phyloP scores from a whole-genome alignment of 768 basidiomycete genomes.

The Pulveroboletus sp. region DNA sequence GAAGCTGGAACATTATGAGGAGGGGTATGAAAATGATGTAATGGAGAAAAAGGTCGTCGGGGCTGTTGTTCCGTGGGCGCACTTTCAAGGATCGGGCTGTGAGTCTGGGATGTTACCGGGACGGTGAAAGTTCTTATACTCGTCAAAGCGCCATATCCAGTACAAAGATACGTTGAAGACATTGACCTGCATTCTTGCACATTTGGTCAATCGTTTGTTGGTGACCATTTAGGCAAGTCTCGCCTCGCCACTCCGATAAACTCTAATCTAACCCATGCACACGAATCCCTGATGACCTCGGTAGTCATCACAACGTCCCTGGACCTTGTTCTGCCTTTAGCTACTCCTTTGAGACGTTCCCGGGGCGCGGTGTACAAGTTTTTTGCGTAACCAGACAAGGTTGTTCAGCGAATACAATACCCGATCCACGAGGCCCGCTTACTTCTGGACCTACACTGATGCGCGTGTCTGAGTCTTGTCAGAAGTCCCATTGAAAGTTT shows the following conservation, averaged over 20 bases:
- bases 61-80: slow-evolving; percentile 13
- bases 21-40: slow-evolving; percentile 14
- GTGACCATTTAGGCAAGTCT: slow-evolving; percentile 27
- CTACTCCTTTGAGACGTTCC: slow-evolving; percentile 4
- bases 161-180: slow-evolving; percentile 32
- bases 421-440: slow-evolving; percentile 19
- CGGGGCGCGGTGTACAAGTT: background rate
- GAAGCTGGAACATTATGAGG: slow-evolving; percentile 33
- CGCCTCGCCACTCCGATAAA: slow-evolving; percentile 16
- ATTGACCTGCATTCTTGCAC: slow-evolving; percentile 23
- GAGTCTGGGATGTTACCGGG: slow-evolving; percentile 13
- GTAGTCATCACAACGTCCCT: slow-evolving; percentile 31
- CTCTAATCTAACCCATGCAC: slow-evolving; percentile 15
- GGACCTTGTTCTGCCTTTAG: slow-evolving; percentile 30
- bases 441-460: slow-evolving; percentile 7
- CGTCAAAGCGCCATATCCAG: slow-evolving; percentile 23
- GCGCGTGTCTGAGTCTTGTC: slow-evolving; percentile 23
- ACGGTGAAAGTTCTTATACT: slow-evolving; percentile 29
- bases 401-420: slow-evolving; percentile 17
- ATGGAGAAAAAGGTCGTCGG: slow-evolving; percentile 20
- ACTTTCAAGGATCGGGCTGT: slow-evolving; percentile 11
- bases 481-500: slow-evolving; percentile 14
- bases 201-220: slow-evolving; percentile 36
- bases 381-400: slow-evolving; percentile 14
- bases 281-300: slow-evolving; percentile 11